phyloP scores from a whole-genome alignment of 306 rosid species.

The Purshia tridentata region DNA sequence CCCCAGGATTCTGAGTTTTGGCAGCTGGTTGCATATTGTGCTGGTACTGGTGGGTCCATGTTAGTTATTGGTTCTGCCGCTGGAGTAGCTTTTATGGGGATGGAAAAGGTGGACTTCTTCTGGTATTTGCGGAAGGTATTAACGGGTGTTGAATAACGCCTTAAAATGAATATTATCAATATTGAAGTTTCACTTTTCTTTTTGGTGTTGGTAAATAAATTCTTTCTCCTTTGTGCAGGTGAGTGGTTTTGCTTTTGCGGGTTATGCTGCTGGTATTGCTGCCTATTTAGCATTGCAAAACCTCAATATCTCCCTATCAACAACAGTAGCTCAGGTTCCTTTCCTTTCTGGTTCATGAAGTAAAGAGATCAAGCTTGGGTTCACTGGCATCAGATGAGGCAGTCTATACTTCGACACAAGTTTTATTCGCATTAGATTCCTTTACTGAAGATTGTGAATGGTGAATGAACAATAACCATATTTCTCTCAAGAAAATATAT shows the following conservation, averaged over 20 bases:
- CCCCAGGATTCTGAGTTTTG: slow-evolving; percentile 95
- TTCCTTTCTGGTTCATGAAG: slow-evolving; percentile 59
- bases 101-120: slow-evolving; percentile 96
- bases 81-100: slow-evolving; percentile 98
- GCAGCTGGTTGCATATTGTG: slow-evolving; percentile 87
- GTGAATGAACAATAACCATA: slow-evolving; percentile 7
- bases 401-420: not conserved
- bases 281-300: slow-evolving; percentile 65
- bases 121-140: slow-evolving; percentile 91
- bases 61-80: slow-evolving; percentile 91
- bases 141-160: not conserved
- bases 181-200: not conserved
- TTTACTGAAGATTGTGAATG: not conserved
- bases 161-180: not conserved
- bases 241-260: slow-evolving; percentile 92
- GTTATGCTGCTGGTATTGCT: slow-evolving; percentile 88
- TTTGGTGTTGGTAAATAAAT: slow-evolving; percentile 7
- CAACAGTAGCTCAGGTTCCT: slow-evolving; percentile 72
- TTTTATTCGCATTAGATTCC: not conserved
- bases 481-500: slow-evolving; percentile 1
- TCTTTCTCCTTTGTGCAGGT: slow-evolving; percentile 50
- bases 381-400: slow-evolving; percentile 18
- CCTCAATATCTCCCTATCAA: slow-evolving; percentile 59
- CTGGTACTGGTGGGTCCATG: slow-evolving; percentile 99
- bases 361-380: slow-evolving; percentile 18